Percentiles rank a stretch among this genome's conserved stretches.
Evolutionary conservation across 305 asterid species (phyloP).

Genomic region (Petunia hybrid): DNA sequence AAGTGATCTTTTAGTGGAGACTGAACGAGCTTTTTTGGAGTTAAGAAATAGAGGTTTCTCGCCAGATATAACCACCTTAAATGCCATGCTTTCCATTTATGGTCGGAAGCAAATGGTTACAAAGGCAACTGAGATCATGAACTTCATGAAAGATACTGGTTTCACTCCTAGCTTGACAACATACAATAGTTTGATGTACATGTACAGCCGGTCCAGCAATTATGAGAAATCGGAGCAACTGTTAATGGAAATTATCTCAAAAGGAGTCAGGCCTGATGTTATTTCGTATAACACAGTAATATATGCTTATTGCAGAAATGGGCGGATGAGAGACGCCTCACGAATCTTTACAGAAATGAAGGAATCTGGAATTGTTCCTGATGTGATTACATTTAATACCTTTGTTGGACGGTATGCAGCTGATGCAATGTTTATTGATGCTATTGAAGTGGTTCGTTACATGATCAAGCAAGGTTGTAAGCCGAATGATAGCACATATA

Average conservation of each 20-base stretch:
- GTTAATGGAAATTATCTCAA: slow-evolving; percentile 61
- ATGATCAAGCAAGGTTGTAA: slow-evolving; percentile 86
- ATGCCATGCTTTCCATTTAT: slow-evolving; percentile 87
- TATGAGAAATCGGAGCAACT: slow-evolving; percentile 77
- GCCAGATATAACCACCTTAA: slow-evolving; percentile 69
- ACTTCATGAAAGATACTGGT: slow-evolving; percentile 68
- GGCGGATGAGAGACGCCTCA: slow-evolving; percentile 82
- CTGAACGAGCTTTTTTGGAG: slow-evolving; percentile 76
- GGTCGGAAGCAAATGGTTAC: slow-evolving; percentile 80
- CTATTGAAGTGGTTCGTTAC: slow-evolving; percentile 73
- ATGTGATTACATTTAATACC: slow-evolving; percentile 85
- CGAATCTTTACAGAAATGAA: slow-evolving; percentile 73
- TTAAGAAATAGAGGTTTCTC: slow-evolving; percentile 63
- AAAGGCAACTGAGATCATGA: slow-evolving; percentile 68
- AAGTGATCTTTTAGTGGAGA: slow-evolving; percentile 66
- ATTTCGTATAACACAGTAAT: slow-evolving; percentile 88
- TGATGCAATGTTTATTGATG: slow-evolving; percentile 81
- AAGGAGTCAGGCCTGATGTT: slow-evolving; percentile 74
- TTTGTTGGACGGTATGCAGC: slow-evolving; percentile 79
- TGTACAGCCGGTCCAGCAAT: slow-evolving; percentile 77
- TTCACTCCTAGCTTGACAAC: slow-evolving; percentile 77
- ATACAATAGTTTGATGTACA: slow-evolving; percentile 86
- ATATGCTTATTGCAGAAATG: slow-evolving; percentile 83
- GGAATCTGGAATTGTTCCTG: slow-evolving; percentile 64
- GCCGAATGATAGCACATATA: slow-evolving; percentile 85